Conservation (phyloP, 2,329 filamentous ascomycete genomes). For the Colletotrichum lindemuthianum region DNA sequence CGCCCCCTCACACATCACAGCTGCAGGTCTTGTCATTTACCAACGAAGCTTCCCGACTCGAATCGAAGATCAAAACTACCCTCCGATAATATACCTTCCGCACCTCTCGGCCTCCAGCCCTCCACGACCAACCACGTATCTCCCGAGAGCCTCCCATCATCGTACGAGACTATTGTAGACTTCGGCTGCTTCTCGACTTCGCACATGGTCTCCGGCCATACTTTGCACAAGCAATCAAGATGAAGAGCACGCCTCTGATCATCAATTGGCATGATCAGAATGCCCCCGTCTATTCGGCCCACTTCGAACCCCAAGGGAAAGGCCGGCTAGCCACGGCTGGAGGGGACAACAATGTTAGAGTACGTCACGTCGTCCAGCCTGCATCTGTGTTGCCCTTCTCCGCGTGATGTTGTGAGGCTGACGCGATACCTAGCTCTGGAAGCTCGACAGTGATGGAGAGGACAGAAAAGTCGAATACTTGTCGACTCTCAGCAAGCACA, state of each 20-base stretch:
- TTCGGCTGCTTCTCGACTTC: conserved; percentile 7
- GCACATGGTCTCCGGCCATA: conserved; percentile 35
- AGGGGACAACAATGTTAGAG: conserved; percentile 95
- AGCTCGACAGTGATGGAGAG: conserved; percentile 83
- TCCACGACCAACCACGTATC: neutral
- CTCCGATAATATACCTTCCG: conserved; percentile 3
- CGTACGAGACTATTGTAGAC: conserved; percentile 21
- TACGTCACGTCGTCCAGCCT: conserved; percentile 55
- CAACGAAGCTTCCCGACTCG: conserved; percentile 28
- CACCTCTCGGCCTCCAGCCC: neutral
- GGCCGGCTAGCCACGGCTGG: conserved; percentile 92
- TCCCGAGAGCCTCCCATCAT: neutral
- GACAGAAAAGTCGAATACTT: conserved; percentile 92
- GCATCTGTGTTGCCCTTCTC: conserved; percentile 2
- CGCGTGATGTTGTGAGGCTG: conserved; percentile 21
- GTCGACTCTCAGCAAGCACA: conserved; percentile 91
- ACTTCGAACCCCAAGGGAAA: conserved; percentile 94
- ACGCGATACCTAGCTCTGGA: conserved; percentile 77
- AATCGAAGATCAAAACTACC: conserved; percentile 10
- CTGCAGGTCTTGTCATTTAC: conserved; percentile 9
- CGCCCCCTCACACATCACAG: conserved; percentile 10
- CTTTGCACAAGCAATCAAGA: conserved; percentile 57
- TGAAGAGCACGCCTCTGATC: conserved; percentile 96
- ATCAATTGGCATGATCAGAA: conserved; percentile 99
- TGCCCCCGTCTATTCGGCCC: conserved; percentile 94